Base-by-base conservation (phyloP, 2,329 filamentous ascomycete genomes). In the Fusarium austroafricanum region DNA sequence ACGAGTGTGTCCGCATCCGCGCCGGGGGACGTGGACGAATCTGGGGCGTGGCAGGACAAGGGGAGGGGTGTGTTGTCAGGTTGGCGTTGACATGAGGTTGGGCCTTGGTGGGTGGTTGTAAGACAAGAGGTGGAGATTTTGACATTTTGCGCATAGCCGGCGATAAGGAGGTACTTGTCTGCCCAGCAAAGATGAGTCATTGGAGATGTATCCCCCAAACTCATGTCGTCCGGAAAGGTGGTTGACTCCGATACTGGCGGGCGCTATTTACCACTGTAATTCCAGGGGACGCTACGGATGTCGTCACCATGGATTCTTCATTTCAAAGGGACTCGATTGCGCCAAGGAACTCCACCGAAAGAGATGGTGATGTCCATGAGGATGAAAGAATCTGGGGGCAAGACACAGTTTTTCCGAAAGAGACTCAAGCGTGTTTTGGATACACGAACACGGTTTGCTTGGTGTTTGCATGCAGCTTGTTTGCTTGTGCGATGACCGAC, bases 21-120 rank as follows among this genome's bases (percentile, higher is more conserved):
- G 61, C 65, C 54, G 53, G 63, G 63, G 67, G 67, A 73, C 65
- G 71, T 73, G 71, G 70, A 71, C 63, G 67, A 71, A 50, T 61
- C 70, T 55, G 66, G 70, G 71, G 68, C 54, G 71, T 72, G 71
- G 60, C 53, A 71, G 61, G 65, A 65, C 62, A 56, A 68, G 69
- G 68, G 67, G 71, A 62, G 70, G 65, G 68, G 68, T 26, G 67
- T 42, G 62, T 50, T 65, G 55, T 42, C 55, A 51, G 65, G 60
- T 68, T 60, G 61, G 42, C 38, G 21, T 55, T 33, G 57, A 61
- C 47, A 18, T 49, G 57, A 64, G 66, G 67, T 70, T 70, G 67
- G 67, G 67, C 59, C 54, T 42, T 67, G 53, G 59, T 68, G 45
- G 53, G 59, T 68, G 45, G 67, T 53, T 65, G 67, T 59, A 64